These are phyloP conservation scores for Cystofilobasidium bisporidii DNA, from an alignment of 768 basidiomycete genomes.

Conservation along the genomic window DNA sequence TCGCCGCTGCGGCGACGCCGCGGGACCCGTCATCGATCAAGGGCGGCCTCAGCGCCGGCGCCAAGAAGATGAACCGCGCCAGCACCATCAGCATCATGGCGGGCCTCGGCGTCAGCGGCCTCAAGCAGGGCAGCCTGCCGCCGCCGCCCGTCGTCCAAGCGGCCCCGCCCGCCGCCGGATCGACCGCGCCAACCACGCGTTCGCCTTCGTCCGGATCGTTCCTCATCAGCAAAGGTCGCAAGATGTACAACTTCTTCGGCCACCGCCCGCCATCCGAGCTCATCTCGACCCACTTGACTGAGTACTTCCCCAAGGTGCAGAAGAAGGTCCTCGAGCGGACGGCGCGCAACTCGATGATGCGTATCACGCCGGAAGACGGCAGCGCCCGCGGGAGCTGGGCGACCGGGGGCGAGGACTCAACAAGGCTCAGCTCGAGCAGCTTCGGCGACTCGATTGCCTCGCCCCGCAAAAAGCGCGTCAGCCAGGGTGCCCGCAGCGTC, in stretches of 20 bases:
- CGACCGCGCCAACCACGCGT: slow-evolving; percentile 8
- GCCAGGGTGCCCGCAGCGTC: not conserved
- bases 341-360: slow-evolving; percentile 79
- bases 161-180: slow-evolving; percentile 44
- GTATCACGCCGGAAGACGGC: slow-evolving; percentile 41
- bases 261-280: slow-evolving; percentile 95
- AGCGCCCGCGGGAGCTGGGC: slow-evolving; percentile 24
- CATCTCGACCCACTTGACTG: slow-evolving; percentile 84
- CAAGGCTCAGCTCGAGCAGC: slow-evolving; percentile 22
- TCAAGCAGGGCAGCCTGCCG: slow-evolving; percentile 25
- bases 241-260: slow-evolving; percentile 76
- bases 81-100: slow-evolving; percentile 90
- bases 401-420: slow-evolving; percentile 10
- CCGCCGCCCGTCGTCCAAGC: slow-evolving; percentile 37
- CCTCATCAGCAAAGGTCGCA: slow-evolving; percentile 37
- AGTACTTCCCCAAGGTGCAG: slow-evolving; percentile 91
- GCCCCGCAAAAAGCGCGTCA: slow-evolving; percentile 17
- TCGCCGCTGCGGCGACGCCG: slow-evolving; percentile 22
- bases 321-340: slow-evolving; percentile 82
- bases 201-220: slow-evolving; percentile 40
- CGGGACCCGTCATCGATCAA: slow-evolving; percentile 3
- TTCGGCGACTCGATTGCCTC: slow-evolving; percentile 12
- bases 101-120: slow-evolving; percentile 64
- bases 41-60: slow-evolving; percentile 25
- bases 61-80: slow-evolving; percentile 70